phyloP scores from a whole-genome alignment of 164 flowering plant species.

The Chloranthus sessilifolius region DNA sequence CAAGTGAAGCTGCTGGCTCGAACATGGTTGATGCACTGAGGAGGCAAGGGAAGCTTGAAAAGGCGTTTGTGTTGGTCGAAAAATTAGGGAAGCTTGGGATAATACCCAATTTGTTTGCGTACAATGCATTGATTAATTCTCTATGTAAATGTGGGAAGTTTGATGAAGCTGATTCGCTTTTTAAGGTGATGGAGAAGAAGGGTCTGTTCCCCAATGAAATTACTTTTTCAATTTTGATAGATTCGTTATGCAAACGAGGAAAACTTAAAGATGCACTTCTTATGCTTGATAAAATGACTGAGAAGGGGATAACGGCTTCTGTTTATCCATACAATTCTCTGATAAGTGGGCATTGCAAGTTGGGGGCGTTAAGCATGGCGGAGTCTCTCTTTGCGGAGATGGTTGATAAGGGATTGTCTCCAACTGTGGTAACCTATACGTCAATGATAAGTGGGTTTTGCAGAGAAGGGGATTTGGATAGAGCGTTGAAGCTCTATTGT shows the following conservation, averaged over 20 bases:
- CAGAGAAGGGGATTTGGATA: constrained; percentile 40
- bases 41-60: constrained; percentile 41
- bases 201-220: constrained; percentile 65
- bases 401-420: constrained; percentile 49
- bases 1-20: constrained; percentile 71
- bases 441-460: constrained; percentile 77
- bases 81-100: constrained; percentile 34
- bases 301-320: constrained; percentile 39
- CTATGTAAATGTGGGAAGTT: constrained; percentile 57
- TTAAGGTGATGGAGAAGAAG: constrained; percentile 38
- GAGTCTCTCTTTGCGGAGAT: constrained; percentile 45
- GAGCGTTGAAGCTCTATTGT: constrained; percentile 55
- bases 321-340: constrained; percentile 75
- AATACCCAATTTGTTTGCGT: constrained; percentile 62
- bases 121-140: constrained; percentile 69
- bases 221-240: constrained; percentile 67
- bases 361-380: constrained; percentile 50
- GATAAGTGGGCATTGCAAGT: constrained; percentile 64
- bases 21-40: constrained; percentile 64
- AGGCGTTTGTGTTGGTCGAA: constrained; percentile 55
- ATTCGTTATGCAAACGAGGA: constrained; percentile 61
- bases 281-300: constrained; percentile 45
- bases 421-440: constrained; percentile 71
- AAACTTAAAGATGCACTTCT: constrained; percentile 40
- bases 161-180: constrained; percentile 57